Conservation (phyloP, 345 rosid genomes). For the Eucalyptus decipiens region DNA sequence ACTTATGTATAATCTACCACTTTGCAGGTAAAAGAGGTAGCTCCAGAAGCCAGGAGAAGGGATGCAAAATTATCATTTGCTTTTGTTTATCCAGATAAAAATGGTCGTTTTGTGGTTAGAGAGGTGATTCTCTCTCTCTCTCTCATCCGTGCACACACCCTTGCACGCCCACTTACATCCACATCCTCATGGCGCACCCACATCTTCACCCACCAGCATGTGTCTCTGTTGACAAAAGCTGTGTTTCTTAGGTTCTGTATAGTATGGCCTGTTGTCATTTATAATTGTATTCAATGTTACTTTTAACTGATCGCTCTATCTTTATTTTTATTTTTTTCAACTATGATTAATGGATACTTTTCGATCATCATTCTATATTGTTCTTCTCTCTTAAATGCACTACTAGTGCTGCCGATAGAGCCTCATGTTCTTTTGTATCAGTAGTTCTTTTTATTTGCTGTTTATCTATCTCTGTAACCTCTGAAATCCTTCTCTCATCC, state of each 20-base stretch:
- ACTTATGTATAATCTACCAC: neutral
- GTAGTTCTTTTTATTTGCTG: neutral
- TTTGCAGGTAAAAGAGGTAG: slow-evolving; percentile 73
- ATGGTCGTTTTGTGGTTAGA: slow-evolving; percentile 62
- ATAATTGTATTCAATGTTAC: neutral
- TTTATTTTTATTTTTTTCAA: neutral
- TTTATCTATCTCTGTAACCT: neutral
- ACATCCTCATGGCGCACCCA: neutral
- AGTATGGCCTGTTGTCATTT: neutral
- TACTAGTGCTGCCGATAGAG: neutral
- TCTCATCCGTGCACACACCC: neutral
- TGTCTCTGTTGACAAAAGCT: neutral
- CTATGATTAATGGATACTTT: neutral
- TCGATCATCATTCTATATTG: neutral
- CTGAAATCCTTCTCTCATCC: neutral
- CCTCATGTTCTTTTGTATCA: neutral
- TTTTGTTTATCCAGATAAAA: slow-evolving; percentile 77
- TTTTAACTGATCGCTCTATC: neutral
- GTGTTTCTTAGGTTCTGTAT: neutral
- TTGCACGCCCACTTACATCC: neutral
- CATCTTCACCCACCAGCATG: neutral
- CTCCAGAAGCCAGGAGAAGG: slow-evolving; percentile 84
- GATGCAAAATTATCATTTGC: slow-evolving; percentile 89
- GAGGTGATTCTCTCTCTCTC: slow-evolving; percentile 29
- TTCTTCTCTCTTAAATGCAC: neutral